Base-by-base conservation (phyloP, 2,329 filamentous ascomycete species). In the Dactylellina drechsleri region DNA sequence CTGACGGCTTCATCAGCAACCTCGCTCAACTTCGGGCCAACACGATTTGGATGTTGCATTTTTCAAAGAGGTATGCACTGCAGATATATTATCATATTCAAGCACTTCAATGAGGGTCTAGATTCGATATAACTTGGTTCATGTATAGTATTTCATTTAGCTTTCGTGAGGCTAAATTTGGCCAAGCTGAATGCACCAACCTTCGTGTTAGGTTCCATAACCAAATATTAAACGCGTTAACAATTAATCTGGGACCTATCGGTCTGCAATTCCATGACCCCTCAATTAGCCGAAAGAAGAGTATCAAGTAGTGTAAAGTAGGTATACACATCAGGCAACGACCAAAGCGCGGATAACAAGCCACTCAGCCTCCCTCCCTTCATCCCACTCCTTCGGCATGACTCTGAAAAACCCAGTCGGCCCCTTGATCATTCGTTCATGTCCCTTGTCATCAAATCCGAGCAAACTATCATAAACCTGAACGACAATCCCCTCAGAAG, bases 391-490 rank as follows among this genome's bases (percentile, higher is more conserved):
- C 28, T 64, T 18, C 8, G 71, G 71, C 64, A 64, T 65, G 1
- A 67, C 20, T 45, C 20, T 75, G 45, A 67, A 75, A 36, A 67
- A 75, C 31, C 57, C 64, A 1, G 71, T 64, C 5, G 62, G 52
- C 2, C 64, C 64, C 50, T 64, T 64, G 8, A 75, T 26, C 31
- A 52, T 56, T 43, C 52, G 67, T 36, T 75, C 71, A 10, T n/a
- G 36, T 0, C 71, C 71, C 2, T 18, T 20, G 20, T 10, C 18
- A 31, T 75, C 71, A 43, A 57, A 67, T 15, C 57, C 71, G 0
- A 53, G 23, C 16, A 67, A 20, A 59, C 64, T 75, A 45, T 75
- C 71, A 26, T 75, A 75, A 26, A 68, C 45, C 31, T 75, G 71
- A 5, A 68, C 58, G 0, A 75, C 23, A 8, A 75, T 26, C 7